Conservation (phyloP, 306 rosid genomes). For the Quillaja saponaria region DNA sequence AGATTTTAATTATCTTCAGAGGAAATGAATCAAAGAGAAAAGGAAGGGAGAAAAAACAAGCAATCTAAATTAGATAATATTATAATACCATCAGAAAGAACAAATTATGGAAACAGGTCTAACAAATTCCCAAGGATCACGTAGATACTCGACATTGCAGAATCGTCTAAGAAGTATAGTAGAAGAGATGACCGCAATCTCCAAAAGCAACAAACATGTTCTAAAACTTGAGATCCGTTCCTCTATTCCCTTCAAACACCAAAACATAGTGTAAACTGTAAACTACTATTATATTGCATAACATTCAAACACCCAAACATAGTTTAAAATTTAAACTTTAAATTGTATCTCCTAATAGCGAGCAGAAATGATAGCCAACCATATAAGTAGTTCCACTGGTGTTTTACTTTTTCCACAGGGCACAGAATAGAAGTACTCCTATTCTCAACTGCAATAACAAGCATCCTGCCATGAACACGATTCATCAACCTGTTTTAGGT, state of each 20-base stretch:
- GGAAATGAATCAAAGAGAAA: slow-evolving; percentile 14
- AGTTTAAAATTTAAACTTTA: no score
- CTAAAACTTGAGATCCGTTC: neutral
- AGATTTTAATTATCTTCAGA: slow-evolving; percentile 30
- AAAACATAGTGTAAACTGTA: neutral
- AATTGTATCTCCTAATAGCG: no score
- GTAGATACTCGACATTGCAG: slow-evolving; percentile 6
- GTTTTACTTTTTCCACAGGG: no score
- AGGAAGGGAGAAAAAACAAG: neutral
- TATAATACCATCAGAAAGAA: neutral
- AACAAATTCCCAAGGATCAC: neutral
- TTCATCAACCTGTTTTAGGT: no score
- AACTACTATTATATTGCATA: no score
- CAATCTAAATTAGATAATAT: neutral
- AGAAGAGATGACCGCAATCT: slow-evolving; percentile 3
- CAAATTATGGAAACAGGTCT: neutral
- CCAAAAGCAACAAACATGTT: neutral
- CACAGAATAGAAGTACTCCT: no score
- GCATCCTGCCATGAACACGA: no score
- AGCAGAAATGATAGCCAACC: no score
- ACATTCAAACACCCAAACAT: neutral
- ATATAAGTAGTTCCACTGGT: no score
- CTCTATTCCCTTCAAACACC: neutral
- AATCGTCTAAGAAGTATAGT: slow-evolving; percentile 2
- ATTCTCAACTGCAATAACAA: no score